These are phyloP conservation scores for Podaxis sp. DNA, from an alignment of 768 basidiomycete genomes.

Conservation along the genomic window DNA sequence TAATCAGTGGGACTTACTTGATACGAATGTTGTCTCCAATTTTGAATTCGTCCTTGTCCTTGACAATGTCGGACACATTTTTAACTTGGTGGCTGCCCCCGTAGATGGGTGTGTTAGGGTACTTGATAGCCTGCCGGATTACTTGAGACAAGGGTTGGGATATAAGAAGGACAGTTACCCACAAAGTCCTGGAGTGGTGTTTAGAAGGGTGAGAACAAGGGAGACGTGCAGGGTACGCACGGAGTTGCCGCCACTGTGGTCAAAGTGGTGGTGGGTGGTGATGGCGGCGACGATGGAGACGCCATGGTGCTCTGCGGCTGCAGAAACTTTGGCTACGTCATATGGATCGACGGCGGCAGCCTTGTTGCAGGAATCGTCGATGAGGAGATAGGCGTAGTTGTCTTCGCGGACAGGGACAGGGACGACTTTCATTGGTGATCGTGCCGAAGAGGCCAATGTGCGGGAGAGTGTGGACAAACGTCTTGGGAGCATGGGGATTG, in stretches of 20 bases:
- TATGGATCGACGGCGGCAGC: conserved; percentile 82
- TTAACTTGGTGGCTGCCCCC: conserved; percentile 74
- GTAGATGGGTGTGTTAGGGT: conserved; percentile 57
- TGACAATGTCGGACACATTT: conserved; percentile 67
- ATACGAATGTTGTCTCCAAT: conserved; percentile 62
- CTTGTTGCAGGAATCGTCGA: conserved; percentile 60
- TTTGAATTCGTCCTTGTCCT: conserved; percentile 76
- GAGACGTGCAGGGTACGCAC: conserved; percentile 29
- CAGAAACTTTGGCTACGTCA: conserved; percentile 65
- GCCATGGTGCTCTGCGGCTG: conserved; percentile 53
- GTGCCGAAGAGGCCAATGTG: conserved; percentile 4
- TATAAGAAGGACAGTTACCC: conserved; percentile 20
- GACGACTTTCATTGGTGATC: conserved; percentile 59
- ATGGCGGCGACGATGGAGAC: conserved; percentile 69
- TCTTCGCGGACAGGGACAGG: conserved; percentile 77
- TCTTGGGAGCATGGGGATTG: background rate
- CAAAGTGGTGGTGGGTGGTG: conserved; percentile 91
- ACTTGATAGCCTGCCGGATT: conserved; percentile 32
- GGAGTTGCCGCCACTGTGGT: conserved; percentile 87
- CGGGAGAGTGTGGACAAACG: background rate
- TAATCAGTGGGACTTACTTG: conserved; percentile 34
- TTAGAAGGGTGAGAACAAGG: background rate
- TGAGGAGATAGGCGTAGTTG: conserved; percentile 82
- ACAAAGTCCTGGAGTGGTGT: conserved; percentile 43
- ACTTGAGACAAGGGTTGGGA: background rate